Percentiles rank a stretch among this genome's conserved stretches.
Evolutionary conservation across 768 basidiomycete species (phyloP).

Genomic region (Boletus coccyginus): DNA sequence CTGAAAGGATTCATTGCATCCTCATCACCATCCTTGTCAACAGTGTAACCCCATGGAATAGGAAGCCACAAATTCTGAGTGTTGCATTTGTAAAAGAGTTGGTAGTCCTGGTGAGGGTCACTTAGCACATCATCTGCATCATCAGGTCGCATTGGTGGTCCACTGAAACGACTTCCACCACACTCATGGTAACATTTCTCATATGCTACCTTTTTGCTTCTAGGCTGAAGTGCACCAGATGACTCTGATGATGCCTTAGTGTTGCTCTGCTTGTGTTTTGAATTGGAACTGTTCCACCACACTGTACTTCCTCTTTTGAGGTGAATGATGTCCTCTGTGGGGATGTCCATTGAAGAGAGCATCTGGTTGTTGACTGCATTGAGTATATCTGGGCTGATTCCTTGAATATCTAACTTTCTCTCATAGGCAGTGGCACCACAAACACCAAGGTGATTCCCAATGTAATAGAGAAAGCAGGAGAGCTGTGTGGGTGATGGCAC

Average conservation of each 20-base stretch:
- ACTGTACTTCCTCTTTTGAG: background rate
- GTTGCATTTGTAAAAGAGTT: constrained; percentile 2
- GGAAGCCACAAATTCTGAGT: constrained; percentile 1
- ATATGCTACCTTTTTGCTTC: constrained; percentile 1
- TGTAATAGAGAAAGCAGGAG: background rate
- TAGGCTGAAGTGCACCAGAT: too few relatives aligned
- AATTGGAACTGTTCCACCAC: too few relatives aligned
- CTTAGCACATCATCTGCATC: too few relatives aligned
- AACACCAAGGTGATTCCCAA: background rate
- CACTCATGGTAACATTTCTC: background rate
- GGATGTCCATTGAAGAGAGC: background rate
- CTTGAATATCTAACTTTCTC: background rate
- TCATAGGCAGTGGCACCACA: background rate
- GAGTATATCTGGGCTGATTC: background rate
- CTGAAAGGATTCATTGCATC: too few relatives aligned
- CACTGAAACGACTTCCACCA: background rate
- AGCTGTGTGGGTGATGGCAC: background rate
- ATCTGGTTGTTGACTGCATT: too few relatives aligned
- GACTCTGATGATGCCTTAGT: too few relatives aligned
- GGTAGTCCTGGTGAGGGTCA: constrained; percentile 1
- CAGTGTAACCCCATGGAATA: background rate
- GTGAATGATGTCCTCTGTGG: background rate
- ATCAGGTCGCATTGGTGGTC: constrained; percentile 1
- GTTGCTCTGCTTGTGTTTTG: too few relatives aligned
- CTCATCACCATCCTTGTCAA: background rate